Evolutionary conservation across 2,329 filamentous ascomycete species (phyloP).

Genomic region (Metarhizium album): DNA sequence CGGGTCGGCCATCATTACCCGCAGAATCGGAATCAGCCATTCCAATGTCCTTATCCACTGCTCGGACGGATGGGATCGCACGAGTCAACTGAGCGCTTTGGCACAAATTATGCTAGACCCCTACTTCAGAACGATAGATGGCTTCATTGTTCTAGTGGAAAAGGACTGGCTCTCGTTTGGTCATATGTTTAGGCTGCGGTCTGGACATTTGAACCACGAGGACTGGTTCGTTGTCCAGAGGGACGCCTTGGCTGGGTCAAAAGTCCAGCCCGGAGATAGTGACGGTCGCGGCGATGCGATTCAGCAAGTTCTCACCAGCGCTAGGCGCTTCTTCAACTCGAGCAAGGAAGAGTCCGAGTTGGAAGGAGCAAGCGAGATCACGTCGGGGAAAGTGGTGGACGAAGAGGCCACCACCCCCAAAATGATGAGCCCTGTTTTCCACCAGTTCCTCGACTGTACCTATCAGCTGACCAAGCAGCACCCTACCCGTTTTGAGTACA

Average conservation of each 20-base stretch:
- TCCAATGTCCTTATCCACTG: conserved; percentile 96
- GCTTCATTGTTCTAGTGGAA: conserved; percentile 88
- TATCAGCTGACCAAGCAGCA: conserved; percentile 83
- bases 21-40: conserved; percentile 82
- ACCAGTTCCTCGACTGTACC: conserved; percentile 91
- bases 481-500: conserved; percentile 87
- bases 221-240: conserved; percentile 90
- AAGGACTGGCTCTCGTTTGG: conserved; percentile 98
- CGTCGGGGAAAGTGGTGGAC: conserved; percentile 31
- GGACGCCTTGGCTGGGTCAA: conserved; percentile 58
- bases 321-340: conserved; percentile 81
- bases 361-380: conserved; percentile 34
- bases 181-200: conserved; percentile 93
- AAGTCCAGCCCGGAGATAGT: conserved; percentile 50
- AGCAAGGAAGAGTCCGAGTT: conserved; percentile 50
- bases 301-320: conserved; percentile 78
- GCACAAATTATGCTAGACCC: conserved; percentile 91
- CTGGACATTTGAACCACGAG: conserved; percentile 76
- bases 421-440: conserved; percentile 91
- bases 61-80: conserved; percentile 97
- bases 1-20: conserved; percentile 72
- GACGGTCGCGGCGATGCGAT: conserved; percentile 62
- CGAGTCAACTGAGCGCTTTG: conserved; percentile 83
- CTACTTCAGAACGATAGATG: conserved; percentile 87
- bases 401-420: conserved; percentile 67